A percentile compares a stretch with the other conserved stretches of the same genome.
phyloP scores from a whole-genome alignment of 768 basidiomycete species.

The Stropharia rugosoannulata region DNA sequence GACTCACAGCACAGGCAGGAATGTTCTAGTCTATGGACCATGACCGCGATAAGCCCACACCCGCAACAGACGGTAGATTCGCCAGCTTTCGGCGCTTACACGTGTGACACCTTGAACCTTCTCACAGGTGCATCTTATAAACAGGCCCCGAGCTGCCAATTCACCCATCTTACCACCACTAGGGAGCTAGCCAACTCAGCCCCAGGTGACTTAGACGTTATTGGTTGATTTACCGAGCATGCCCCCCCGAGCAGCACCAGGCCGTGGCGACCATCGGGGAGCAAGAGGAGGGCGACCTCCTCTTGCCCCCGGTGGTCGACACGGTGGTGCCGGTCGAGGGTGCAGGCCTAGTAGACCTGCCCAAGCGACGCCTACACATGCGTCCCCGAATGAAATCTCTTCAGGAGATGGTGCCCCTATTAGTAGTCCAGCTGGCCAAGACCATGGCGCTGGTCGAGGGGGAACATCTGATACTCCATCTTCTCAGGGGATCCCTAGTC shows the following conservation, averaged over 20 bases:
- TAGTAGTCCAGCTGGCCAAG: no score
- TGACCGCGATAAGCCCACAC: no score
- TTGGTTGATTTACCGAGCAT: slow-evolving; percentile 16
- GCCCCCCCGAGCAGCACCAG: slow-evolving; percentile 22
- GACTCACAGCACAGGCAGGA: not conserved
- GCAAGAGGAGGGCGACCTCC: slow-evolving; percentile 14
- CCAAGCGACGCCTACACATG: slow-evolving; percentile 31
- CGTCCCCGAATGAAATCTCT: not conserved
- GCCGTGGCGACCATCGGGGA: slow-evolving; percentile 21
- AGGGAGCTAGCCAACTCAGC: not conserved
- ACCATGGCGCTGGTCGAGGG: no score
- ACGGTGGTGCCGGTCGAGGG: slow-evolving; percentile 30
- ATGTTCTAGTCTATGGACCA: not conserved
- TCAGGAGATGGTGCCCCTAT: no score
- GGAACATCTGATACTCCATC: no score
- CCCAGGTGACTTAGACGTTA: slow-evolving; percentile 1
- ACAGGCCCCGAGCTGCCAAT: not conserved
- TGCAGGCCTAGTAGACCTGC: slow-evolving; percentile 20
- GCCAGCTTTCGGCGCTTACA: not conserved
- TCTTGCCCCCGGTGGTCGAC: slow-evolving; percentile 22
- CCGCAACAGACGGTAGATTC: no score
- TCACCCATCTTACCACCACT: not conserved
- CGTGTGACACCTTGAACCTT: no score
- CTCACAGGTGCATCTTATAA: no score
- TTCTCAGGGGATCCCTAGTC: no score